Percentiles rank a stretch among this genome's conserved stretches.
phyloP scores from a whole-genome alignment of 108 stramenopile species.

The Seminavis robusta region DNA sequence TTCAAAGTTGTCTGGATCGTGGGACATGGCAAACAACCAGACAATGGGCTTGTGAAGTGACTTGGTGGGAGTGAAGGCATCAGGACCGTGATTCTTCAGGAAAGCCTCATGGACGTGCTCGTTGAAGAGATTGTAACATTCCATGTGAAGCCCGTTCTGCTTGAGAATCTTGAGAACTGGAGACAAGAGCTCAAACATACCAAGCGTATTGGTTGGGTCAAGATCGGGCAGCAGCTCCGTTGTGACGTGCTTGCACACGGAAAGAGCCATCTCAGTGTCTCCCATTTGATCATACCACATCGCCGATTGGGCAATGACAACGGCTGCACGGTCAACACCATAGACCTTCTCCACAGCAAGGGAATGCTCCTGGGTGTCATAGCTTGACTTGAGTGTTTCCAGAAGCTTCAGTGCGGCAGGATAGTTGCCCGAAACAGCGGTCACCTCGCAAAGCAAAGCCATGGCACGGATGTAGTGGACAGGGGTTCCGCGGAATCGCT shows the following conservation, averaged over 20 bases:
- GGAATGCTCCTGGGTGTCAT: constrained; percentile 41
- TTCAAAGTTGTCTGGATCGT: constrained; percentile 13
- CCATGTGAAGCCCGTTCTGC: no score
- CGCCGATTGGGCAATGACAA: constrained; percentile 33
- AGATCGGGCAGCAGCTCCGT: constrained; percentile 47
- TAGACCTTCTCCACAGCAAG: constrained; percentile 38
- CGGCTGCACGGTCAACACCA: constrained; percentile 55
- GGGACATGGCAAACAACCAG: constrained; percentile 39
- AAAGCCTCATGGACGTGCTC: no score
- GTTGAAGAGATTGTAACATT: no score
- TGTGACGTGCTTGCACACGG: constrained; percentile 33
- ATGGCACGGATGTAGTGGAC: constrained; percentile 55
- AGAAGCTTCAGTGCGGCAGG: constrained; percentile 28
- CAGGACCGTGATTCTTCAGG: constrained; percentile 36
- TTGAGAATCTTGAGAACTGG: constrained; percentile 30
- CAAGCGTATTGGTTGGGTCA: constrained; percentile 47
- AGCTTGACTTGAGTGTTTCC: not conserved
- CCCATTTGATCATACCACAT: constrained; percentile 34
- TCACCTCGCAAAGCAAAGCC: constrained; percentile 49
- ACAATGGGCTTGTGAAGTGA: constrained; percentile 27
- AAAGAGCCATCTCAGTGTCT: constrained; percentile 27
- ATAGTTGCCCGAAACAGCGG: constrained; percentile 36
- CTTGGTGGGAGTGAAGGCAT: constrained; percentile 15
- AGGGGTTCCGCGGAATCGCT: constrained; percentile 48
- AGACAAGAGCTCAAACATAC: constrained; percentile 38